Evolutionary conservation across 2,329 filamentous ascomycete genomes (phyloP).

Genomic region (Curvularia sp.): DNA sequence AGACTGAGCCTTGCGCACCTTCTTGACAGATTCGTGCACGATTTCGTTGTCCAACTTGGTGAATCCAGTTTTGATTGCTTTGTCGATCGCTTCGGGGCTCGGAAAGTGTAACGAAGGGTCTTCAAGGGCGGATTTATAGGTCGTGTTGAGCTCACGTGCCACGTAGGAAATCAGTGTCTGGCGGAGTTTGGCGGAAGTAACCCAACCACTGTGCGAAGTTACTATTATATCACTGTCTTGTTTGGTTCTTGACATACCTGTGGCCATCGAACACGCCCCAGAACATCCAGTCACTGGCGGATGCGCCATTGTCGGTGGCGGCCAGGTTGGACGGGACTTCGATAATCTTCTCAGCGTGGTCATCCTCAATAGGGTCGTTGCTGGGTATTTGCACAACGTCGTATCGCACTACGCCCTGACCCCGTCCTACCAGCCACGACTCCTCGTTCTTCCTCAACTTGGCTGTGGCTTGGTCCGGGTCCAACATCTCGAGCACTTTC

Average conservation of each 20-base stretch:
- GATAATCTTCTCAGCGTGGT: constrained; percentile 97
- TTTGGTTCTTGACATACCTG: constrained; percentile 63
- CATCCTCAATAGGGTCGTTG: constrained; percentile 98
- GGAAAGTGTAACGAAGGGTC: constrained; percentile 68
- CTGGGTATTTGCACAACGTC: constrained; percentile 92
- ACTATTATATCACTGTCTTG: constrained; percentile 10
- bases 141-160: constrained; percentile 87
- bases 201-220: constrained; percentile 76
- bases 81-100: constrained; percentile 79
- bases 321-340: constrained; percentile 74
- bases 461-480: constrained; percentile 88
- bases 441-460: constrained; percentile 89
- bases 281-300: constrained; percentile 95
- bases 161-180: constrained; percentile 93
- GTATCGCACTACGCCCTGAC: constrained; percentile 90
- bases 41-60: constrained; percentile 90
- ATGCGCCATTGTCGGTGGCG: constrained; percentile 61
- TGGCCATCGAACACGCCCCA: constrained; percentile 99
- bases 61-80: constrained; percentile 92
- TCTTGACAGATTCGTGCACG: constrained; percentile 88
- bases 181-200: constrained; percentile 92
- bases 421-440: constrained; percentile 87
- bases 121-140: constrained; percentile 77
- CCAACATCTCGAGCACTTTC: constrained; percentile 94
- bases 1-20: constrained; percentile 85